phyloP scores from a whole-genome alignment of 352 stramenopile species.

The Phytophthora parvispora region DNA sequence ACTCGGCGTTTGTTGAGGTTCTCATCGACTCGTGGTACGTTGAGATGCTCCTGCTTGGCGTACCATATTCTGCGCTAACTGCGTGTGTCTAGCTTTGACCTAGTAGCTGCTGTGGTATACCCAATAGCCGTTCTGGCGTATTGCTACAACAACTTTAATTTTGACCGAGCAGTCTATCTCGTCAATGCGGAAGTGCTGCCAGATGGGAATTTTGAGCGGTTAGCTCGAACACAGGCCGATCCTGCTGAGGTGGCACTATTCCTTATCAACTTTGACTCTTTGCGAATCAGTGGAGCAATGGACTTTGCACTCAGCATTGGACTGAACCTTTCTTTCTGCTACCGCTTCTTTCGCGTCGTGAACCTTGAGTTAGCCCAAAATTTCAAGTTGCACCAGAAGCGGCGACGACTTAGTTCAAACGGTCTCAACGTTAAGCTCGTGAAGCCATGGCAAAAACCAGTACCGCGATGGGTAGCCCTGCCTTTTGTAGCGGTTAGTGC shows the following conservation, averaged over 20 bases:
- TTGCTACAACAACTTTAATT: constrained; percentile 33
- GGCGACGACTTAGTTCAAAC: neutral
- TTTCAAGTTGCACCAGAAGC: constrained; percentile 3
- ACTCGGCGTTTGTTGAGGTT: constrained; percentile 40
- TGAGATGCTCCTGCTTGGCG: neutral
- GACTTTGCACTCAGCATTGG: constrained; percentile 46
- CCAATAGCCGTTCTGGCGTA: constrained; percentile 34
- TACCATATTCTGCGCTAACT: too few species aligned
- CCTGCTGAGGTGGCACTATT: constrained; percentile 39
- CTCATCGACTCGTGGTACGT: constrained; percentile 41
- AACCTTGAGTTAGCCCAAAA: neutral
- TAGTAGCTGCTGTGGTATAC: constrained; percentile 37
- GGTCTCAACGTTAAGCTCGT: neutral
- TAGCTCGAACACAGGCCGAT: constrained; percentile 32
- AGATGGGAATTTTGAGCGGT: constrained; percentile 39
- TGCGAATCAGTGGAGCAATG: constrained; percentile 32
- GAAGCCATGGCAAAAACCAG: constrained; percentile 12
- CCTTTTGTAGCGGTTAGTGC: constrained; percentile 15
- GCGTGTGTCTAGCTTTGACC: constrained; percentile 46
- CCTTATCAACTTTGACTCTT: constrained; percentile 38
- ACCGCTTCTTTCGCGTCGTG: constrained; percentile 39
- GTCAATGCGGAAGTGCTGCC: constrained; percentile 30
- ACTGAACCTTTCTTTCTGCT: constrained; percentile 45
- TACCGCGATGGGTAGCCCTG: constrained; percentile 10
- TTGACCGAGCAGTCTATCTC: constrained; percentile 33